These are phyloP conservation scores for Rubus idaeus DNA, from an alignment of 306 rosid species.

Conservation along the genomic window DNA sequence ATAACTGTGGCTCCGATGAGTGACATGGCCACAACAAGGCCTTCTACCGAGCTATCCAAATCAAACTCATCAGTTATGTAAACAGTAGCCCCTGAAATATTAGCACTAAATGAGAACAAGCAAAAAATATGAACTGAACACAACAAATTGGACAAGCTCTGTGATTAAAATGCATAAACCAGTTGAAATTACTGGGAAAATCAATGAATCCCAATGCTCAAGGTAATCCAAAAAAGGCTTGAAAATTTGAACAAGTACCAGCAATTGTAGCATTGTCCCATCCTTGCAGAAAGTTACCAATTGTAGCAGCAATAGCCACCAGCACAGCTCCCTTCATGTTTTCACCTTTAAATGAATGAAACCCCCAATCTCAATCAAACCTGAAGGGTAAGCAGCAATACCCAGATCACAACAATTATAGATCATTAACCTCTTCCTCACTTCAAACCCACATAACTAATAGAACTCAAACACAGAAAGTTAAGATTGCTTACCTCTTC, in stretches of 20 bases:
- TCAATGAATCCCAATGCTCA: neutral
- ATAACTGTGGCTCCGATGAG: slow-evolving; percentile 72
- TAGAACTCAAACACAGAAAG: neutral
- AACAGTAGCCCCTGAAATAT: slow-evolving; percentile 59
- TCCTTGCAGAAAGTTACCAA: slow-evolving; percentile 86
- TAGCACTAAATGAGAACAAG: neutral
- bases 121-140: neutral
- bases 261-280: slow-evolving; percentile 98
- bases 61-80: slow-evolving; percentile 60
- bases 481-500: slow-evolving; percentile 15
- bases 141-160: slow-evolving; percentile 3
- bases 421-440: slow-evolving; percentile 12
- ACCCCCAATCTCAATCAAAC: slow-evolving; percentile 20
- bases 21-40: slow-evolving; percentile 87
- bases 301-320: slow-evolving; percentile 83
- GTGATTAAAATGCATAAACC: neutral
- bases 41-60: slow-evolving; percentile 50
- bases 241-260: slow-evolving; percentile 34
- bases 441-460: slow-evolving; percentile 11
- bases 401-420: slow-evolving; percentile 14
- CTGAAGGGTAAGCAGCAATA: neutral
- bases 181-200: neutral
- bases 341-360: slow-evolving; percentile 3
- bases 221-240: neutral
- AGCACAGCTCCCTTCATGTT: slow-evolving; percentile 73